These are phyloP conservation scores for Hanseniaspora osmophila DNA, from an alignment of 805 yeast species.

Conservation along the genomic window DNA sequence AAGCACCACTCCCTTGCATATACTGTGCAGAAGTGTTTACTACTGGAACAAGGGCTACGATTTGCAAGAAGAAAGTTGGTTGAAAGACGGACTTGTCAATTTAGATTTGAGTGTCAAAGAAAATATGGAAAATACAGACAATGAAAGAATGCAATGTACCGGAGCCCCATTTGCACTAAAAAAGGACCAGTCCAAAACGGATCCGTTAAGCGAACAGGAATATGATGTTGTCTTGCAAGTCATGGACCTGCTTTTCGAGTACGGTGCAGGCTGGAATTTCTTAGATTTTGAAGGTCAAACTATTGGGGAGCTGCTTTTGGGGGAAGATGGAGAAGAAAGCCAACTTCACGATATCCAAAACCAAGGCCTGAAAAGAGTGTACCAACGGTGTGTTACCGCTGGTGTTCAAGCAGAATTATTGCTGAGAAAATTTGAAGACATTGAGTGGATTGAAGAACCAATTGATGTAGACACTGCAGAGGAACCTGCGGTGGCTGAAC, in stretches of 20 bases:
- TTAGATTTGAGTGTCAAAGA: neutral
- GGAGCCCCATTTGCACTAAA: neutral
- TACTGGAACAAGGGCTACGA: slow-evolving; percentile 3
- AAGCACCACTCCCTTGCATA: slow-evolving; percentile 72
- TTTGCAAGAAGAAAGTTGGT: neutral
- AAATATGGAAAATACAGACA: neutral
- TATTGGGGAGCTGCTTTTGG: slow-evolving; percentile 62
- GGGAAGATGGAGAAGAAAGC: neutral
- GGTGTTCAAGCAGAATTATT: slow-evolving; percentile 84
- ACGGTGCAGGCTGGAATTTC: slow-evolving; percentile 89
- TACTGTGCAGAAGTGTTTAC: slow-evolving; percentile 42
- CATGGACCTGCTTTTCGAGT: slow-evolving; percentile 56
- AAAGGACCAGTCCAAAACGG: neutral
- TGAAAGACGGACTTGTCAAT: neutral
- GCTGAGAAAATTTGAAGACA: slow-evolving; percentile 49
- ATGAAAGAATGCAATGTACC: neutral
- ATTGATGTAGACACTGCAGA: slow-evolving; percentile 23
- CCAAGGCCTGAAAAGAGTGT: slow-evolving; percentile 25
- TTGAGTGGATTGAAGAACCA: slow-evolving; percentile 39
- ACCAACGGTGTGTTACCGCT: slow-evolving; percentile 49
- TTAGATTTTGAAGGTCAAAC: slow-evolving; percentile 59
- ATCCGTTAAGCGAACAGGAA: slow-evolving; percentile 28
- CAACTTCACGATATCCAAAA: slow-evolving; percentile 20
- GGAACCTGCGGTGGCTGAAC: slow-evolving; percentile 8
- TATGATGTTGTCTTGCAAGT: slow-evolving; percentile 33